Evolutionary conservation across 2,329 filamentous ascomycete species (phyloP), one percentile per base, ranked within the genome.

Genomic region (Colletotrichum acutatum): DNA sequence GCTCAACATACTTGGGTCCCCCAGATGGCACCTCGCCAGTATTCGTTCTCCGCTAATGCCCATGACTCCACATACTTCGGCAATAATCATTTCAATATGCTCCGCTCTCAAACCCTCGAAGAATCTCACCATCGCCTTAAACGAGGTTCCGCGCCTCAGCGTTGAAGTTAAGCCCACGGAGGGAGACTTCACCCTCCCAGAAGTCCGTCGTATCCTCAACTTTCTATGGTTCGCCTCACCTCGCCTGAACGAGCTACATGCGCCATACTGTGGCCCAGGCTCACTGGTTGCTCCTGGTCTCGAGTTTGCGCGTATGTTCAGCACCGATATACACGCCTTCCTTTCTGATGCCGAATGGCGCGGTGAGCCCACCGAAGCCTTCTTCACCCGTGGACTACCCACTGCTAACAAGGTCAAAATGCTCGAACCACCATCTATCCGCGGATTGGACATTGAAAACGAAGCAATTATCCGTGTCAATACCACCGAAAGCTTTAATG

Each of bases 201-300:
- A 68, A 3, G 42, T 66, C 24, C 54, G 64, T 42, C 34, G 37
- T 4, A 49, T 68, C 6, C 19, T 68, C 46, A 22, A 19, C 5
- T 66, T 74, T 4, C 64, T 74, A 3, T 74, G 64, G 69, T 19
- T 7, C 5, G 60, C 57, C 22, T 64, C 64, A 1, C 60, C 62
- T 14, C 49, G 42, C 4, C 11, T 68, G 14, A 61, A 68, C n/a
- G 14, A 60, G 4, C 56, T 72, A 0, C 69, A 74, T 19, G 37
- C 69, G 9, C 37, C 34, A 9, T 61, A 66, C 42, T 66, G 60
- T 7, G 69, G 63, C 0, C 34, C 60, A 4, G 56, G 37, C 14
- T 72, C 68, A 5, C 9, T 32, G 11, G 24, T 26, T 24, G 60
- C 69, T 16, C 69, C 60, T 2, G 72, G 72, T 5, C 60, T 74